Conservation (phyloP, 768 basidiomycete genomes). For the Mycena indigotica region DNA sequence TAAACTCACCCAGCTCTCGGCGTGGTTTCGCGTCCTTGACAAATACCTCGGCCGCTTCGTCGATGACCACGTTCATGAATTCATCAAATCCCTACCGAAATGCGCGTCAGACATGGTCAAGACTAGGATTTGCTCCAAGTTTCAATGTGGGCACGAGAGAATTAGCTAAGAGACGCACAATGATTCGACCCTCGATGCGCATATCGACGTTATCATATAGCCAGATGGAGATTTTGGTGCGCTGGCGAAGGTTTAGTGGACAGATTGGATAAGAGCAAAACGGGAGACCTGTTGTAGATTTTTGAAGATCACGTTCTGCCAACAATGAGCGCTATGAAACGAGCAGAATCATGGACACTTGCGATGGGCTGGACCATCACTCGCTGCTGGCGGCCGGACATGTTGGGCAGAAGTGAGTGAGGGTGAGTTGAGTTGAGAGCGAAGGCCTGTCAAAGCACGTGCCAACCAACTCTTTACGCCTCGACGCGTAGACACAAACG, state of each 20-base stretch:
- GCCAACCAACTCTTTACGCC: not conserved
- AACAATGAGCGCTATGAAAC: conserved; percentile 13
- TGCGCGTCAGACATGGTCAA: conserved; percentile 24
- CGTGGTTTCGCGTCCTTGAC: conserved; percentile 87
- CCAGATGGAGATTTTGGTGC: conserved; percentile 88
- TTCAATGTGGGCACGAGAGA: conserved; percentile 2
- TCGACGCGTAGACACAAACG: conserved; percentile 41
- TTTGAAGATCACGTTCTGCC: conserved; percentile 96
- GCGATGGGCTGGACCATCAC: conserved; percentile 99
- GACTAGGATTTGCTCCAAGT: not conserved
- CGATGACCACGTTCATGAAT: conserved; percentile 98
- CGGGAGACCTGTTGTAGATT: conserved; percentile 85
- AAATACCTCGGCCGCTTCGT: conserved; percentile 90
- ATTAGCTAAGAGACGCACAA: conserved; percentile 59
- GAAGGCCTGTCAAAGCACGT: conserved; percentile 2
- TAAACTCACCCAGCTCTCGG: conserved; percentile 76
- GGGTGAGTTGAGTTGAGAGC: conserved; percentile 10
- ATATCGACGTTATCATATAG: conserved; percentile 96
- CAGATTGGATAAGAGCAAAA: conserved; percentile 7
- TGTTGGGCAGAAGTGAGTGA: conserved; percentile 43
- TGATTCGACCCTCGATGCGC: conserved; percentile 94
- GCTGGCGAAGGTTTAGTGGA: conserved; percentile 46
- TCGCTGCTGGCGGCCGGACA: conserved; percentile 92
- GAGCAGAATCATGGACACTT: conserved; percentile 35
- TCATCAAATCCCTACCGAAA: conserved; percentile 91